phyloP scores from a whole-genome alignment of 108 stramenopile species.

The Skeletonema tropicum region DNA sequence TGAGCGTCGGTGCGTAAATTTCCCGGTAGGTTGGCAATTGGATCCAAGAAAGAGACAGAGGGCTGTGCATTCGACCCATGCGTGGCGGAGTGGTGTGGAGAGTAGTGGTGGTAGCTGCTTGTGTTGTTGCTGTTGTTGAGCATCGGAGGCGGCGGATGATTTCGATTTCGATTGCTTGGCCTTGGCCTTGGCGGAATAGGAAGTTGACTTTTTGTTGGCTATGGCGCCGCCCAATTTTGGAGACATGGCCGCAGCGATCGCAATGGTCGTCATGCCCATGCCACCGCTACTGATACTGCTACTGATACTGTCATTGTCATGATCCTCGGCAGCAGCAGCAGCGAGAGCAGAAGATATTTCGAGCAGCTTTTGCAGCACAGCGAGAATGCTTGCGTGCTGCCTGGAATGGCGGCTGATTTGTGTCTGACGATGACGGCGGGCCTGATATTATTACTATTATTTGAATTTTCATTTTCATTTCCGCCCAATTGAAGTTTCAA shows the following conservation, averaged over 20 bases:
- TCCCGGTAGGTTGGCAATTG: conserved; percentile 68
- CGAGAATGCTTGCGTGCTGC: conserved; percentile 81
- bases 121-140: conserved; percentile 51
- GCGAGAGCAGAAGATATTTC: conserved; percentile 62
- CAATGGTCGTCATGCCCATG: too few species aligned
- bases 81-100: conserved; percentile 67
- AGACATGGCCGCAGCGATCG: background rate
- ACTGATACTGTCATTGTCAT: too few species aligned
- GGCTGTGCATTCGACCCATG: conserved; percentile 85
- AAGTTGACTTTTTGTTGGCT: background rate
- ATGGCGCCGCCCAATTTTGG: background rate
- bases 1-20: conserved; percentile 64
- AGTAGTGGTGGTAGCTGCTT: conserved; percentile 67
- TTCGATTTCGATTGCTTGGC: background rate
- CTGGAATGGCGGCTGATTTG: conserved; percentile 42
- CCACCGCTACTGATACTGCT: too few species aligned
- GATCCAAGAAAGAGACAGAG: conserved; percentile 73
- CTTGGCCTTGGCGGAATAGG: conserved; percentile 10
- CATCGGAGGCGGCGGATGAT: too few species aligned
- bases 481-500: too few species aligned
- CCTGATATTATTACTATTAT: too few species aligned
- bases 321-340: too few species aligned
- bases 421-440: background rate
- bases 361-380: conserved; percentile 82
- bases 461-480: too few species aligned